Evolutionary conservation across 352 stramenopile genomes (phyloP), one percentile per base, ranked within the genome.

Genomic region (Phytopythium oedochilum): DNA sequence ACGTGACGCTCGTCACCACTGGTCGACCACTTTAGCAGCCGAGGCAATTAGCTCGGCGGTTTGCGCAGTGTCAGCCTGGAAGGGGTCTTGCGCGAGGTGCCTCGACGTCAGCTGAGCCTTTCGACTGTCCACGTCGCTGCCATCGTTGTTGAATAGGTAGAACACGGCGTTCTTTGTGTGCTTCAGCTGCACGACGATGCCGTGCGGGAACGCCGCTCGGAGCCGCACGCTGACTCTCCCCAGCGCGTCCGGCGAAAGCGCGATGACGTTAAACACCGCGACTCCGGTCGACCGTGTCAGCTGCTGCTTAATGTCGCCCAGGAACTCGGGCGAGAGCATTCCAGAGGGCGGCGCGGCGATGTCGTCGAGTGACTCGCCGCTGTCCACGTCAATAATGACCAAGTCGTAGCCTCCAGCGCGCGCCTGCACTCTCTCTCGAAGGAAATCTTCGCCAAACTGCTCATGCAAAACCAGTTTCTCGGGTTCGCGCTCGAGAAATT

Each of bases 341-440:
- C 50, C 42, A 40, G 59, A 10, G 25, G 71, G 61, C 11, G 79
- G 79, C 1, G 79, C 75, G 35, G 58, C 58, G 6, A 89, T 58
- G 25, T 63, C 68, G n/a, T 53, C 53, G 26, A 32, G 64, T 36
- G 47, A 59, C 35, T 66, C 63, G 3, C 78, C 82, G 38, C 64
- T 70, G 47, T 93, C 83, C 3, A 93, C 83, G 53, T 93, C 83
- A 22, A 93, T 9, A 9, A 88, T 31, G 10, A 89, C 11, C 4
- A 87, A 22, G 60, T 89, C 76, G 34, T 76, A 70, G 2, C 22
- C 42, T 20, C 42, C 25, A 23, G 17, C 40, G 39, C 32, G 23
- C 9, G 64, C 35, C 4, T 53, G 20, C 0, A 57, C 34, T 18
- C 77, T 59, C 12, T 64, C 44, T 0, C 43, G 25, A 0, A 91